Conservation (phyloP, 495 filamentous ascomycete genomes). For the Penicillium bialowiezense region DNA sequence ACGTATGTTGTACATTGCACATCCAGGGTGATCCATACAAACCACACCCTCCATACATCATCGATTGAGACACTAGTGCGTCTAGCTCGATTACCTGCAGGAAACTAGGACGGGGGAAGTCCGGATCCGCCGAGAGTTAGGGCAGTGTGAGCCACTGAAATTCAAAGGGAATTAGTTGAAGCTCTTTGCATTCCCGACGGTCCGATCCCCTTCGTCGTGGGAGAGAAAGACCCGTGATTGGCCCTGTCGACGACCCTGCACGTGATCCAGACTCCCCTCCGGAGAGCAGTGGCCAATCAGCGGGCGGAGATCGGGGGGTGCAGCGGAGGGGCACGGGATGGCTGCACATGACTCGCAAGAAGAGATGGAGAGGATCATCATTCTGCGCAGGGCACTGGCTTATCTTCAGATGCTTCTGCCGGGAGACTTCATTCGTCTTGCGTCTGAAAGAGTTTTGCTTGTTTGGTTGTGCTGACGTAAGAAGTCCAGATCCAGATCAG, state of each 20-base stretch:
- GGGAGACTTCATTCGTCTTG: background rate
- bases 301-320: background rate
- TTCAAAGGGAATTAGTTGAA: background rate
- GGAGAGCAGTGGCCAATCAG: constrained; percentile 33
- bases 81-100: background rate
- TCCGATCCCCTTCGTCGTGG: background rate
- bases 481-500: constrained; percentile 24
- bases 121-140: background rate
- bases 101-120: background rate
- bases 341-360: constrained; percentile 39
- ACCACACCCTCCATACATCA: too few species aligned
- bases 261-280: constrained; percentile 29
- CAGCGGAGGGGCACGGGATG: constrained; percentile 42
- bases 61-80: background rate
- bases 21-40: too few species aligned
- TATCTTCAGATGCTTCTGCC: constrained; percentile 5
- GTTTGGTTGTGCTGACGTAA: background rate
- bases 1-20: background rate
- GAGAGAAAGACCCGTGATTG: constrained; percentile 1
- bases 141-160: background rate
- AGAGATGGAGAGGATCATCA: background rate
- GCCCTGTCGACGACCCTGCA: background rate
- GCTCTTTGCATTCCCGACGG: background rate
- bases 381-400: background rate
- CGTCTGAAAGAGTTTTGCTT: background rate